Percentiles rank a stretch among this genome's conserved stretches.
Evolutionary conservation across 352 stramenopile species (phyloP).

Genomic region (Phytopythium oedochilum): DNA sequence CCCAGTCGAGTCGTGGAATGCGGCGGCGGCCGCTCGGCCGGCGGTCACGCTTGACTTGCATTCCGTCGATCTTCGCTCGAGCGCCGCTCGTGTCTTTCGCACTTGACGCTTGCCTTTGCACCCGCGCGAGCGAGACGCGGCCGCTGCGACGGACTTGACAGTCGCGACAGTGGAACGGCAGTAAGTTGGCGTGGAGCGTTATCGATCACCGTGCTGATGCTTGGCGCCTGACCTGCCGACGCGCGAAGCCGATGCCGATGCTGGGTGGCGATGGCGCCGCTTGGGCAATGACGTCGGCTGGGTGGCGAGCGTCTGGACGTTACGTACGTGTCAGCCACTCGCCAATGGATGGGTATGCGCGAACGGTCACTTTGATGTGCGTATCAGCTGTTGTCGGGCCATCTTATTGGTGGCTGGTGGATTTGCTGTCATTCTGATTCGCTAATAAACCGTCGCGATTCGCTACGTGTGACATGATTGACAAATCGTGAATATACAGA

Average conservation of each 20-base stretch:
- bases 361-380: not conserved
- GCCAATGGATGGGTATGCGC: not conserved
- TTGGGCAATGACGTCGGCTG: too few species aligned
- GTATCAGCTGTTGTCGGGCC: not conserved
- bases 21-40: not conserved
- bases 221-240: not conserved
- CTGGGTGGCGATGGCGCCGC: too few species aligned
- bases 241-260: too few species aligned
- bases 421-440: too few species aligned
- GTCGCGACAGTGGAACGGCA: not conserved
- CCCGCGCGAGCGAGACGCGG: conserved; percentile 4
- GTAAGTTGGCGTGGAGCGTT: too few species aligned
- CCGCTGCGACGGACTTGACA: not conserved
- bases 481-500: not conserved
- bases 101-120: conserved; percentile 2
- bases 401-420: too few species aligned
- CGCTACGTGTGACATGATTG: not conserved
- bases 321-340: not conserved
- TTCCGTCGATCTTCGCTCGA: not conserved
- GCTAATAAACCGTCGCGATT: not conserved
- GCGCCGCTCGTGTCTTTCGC: not conserved
- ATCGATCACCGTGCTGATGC: not conserved
- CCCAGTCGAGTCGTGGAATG: conserved; percentile 3
- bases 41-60: not conserved
- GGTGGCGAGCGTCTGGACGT: not conserved